phyloP scores from a whole-genome alignment of 805 yeast species.

The Starmerella potacharoeniae region DNA sequence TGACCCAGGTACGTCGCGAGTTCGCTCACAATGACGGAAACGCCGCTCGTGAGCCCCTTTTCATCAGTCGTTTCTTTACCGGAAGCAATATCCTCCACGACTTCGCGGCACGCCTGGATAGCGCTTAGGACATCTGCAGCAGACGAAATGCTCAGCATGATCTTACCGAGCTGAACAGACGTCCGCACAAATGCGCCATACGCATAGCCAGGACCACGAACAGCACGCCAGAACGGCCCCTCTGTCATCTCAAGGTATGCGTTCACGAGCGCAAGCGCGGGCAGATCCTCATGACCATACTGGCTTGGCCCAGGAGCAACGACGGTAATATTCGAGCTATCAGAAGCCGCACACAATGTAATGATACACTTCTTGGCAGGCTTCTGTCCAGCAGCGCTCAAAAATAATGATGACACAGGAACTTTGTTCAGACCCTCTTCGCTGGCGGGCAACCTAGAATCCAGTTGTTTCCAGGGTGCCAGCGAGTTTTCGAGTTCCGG shows the following conservation, averaged over 20 bases:
- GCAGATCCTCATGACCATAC: constrained; percentile 48
- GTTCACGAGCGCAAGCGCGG: constrained; percentile 58
- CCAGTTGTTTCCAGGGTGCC: constrained; percentile 38
- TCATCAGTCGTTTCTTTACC: constrained; percentile 48
- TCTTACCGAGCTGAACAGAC: constrained; percentile 49
- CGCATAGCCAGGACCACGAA: constrained; percentile 88
- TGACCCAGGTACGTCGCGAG: constrained; percentile 62
- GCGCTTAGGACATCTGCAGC: constrained; percentile 71
- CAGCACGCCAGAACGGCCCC: constrained; percentile 95
- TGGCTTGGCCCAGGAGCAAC: constrained; percentile 49
- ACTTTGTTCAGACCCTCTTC: constrained; percentile 19
- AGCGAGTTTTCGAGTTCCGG: constrained; percentile 29
- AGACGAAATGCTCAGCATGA: constrained; percentile 60
- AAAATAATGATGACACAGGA: constrained; percentile 38
- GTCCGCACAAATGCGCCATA: constrained; percentile 62
- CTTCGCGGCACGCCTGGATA: constrained; percentile 48
- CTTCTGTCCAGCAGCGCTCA: constrained; percentile 44
- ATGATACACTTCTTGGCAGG: constrained; percentile 49
- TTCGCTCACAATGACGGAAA: constrained; percentile 61
- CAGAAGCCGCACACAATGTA: constrained; percentile 71
- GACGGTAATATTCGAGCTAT: constrained; percentile 58
- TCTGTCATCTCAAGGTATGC: constrained; percentile 77
- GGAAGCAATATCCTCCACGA: constrained; percentile 47
- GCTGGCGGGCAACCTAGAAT: neutral
- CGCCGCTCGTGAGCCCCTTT: constrained; percentile 55